Base-by-base conservation (phyloP, 2,329 filamentous ascomycete species). In the Aspergillus fumigatiaffinis region DNA sequence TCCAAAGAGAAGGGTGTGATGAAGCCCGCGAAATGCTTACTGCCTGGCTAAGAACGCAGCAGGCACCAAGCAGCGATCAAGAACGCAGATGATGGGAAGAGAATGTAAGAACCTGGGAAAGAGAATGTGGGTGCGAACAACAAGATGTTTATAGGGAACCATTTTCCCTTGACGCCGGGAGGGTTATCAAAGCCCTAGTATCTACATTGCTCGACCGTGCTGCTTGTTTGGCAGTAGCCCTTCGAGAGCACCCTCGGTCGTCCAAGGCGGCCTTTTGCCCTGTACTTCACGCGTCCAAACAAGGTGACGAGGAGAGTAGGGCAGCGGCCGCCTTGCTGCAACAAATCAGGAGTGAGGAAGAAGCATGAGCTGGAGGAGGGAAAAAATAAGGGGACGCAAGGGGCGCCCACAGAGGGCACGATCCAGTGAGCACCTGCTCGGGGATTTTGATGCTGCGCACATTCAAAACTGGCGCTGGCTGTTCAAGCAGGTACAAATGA, bases 91-190 rank as follows among this genome's bases (percentile, higher is more conserved):
- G 66, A 63, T 65, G 63, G 66, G 58, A 71, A 71, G 73, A 75
- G 73, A 75, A 76, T 76, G 73, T 74, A 70, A 72, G 72, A 69
- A 69, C 64, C 69, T 73, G 66, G 63, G 68, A 73, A 73, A 74
- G 72, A 76, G 73, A 75, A 76, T 76, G 73, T 74, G 70, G 67
- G 71, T 73, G 73, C 73, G 73, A 71, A 64, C 66, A 68, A 61
- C 69, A 72, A 69, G 69, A 65, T 73, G 73, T 76, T 75, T 76
- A 76, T 75, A 74, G 67, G 69, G 51, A 63, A 66, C 64, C 60
- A 64, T 71, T 70, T 66, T 66, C 62, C 56, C 66, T 64, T 63
- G 52, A 58, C 60, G 61, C 61, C 64, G 65, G 67, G 69, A 65
- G 63, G 66, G 64, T 64, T 57, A 60, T 58, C 63, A 62, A 63